Percentiles rank a stretch among this genome's conserved stretches.
Conservation (phyloP, 2,329 filamentous ascomycete species). For the Colletotrichum sp. region DNA sequence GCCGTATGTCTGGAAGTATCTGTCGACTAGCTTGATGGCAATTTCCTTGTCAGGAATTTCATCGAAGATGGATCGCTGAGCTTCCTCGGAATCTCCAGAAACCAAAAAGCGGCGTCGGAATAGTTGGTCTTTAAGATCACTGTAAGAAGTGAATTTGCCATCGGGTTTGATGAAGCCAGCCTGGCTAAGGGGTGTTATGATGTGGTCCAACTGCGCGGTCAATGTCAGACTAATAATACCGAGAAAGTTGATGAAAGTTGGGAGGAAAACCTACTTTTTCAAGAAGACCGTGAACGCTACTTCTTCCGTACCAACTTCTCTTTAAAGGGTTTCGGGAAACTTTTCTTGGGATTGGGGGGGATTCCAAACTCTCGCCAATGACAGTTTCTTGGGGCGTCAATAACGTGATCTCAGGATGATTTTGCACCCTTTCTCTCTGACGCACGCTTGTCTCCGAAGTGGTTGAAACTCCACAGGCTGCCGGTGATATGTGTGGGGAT, state of each 20-base stretch:
- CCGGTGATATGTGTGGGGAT: neutral
- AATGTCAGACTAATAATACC: neutral
- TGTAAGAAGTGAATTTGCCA: neutral
- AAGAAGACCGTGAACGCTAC: neutral
- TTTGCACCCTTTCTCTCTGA: neutral
- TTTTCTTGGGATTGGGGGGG: neutral
- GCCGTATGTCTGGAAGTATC: neutral
- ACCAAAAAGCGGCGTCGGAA: neutral
- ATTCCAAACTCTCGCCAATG: neutral
- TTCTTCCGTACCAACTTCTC: neutral
- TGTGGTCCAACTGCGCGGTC: neutral
- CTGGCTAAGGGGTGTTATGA: neutral
- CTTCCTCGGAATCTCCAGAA: neutral
- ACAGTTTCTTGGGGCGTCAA: neutral
- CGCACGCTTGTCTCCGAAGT: neutral
- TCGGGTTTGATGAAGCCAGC: neutral
- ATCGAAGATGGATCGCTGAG: neutral
- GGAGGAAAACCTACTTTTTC: neutral
- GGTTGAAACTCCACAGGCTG: neutral
- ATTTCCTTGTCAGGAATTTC: neutral
- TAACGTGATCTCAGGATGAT: neutral
- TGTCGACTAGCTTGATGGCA: neutral
- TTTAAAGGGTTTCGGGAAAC: neutral
- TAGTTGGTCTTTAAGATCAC: neutral
- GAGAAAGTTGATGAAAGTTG: neutral